These are phyloP conservation scores for Colletotrichum ledebouriae DNA, from an alignment of 2,329 filamentous ascomycete species.

Conservation along the genomic window DNA sequence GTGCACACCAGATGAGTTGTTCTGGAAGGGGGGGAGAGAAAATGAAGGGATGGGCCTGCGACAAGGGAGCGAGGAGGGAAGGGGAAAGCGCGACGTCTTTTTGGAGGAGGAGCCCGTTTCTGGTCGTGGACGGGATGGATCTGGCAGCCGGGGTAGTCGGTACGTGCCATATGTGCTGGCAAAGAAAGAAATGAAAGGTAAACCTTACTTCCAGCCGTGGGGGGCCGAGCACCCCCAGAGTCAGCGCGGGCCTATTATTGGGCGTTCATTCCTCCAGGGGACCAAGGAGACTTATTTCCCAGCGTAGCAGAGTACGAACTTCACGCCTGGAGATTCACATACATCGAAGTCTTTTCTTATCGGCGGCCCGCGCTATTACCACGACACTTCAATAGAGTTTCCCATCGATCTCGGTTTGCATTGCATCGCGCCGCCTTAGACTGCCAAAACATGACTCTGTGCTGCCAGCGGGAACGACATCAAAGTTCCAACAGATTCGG, in stretches of 20 bases:
- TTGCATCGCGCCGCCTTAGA: constrained; percentile 16
- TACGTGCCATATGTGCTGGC: not conserved
- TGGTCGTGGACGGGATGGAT: constrained; percentile 10
- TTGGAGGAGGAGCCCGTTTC: constrained; percentile 25
- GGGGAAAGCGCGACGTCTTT: constrained; percentile 38
- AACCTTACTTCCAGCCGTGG: constrained; percentile 5
- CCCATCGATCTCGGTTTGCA: constrained; percentile 33
- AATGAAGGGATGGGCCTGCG: constrained; percentile 42
- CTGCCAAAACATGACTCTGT: constrained; percentile 13
- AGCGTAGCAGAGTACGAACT: constrained; percentile 16
- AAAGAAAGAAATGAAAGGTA: not conserved
- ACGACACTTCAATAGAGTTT: constrained; percentile 27
- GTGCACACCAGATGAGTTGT: constrained; percentile 26
- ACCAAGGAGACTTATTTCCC: constrained; percentile 9
- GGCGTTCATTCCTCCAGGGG: constrained; percentile 4
- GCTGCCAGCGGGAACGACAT: constrained; percentile 24
- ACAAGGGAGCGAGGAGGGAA: constrained; percentile 36
- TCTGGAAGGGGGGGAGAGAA: constrained; percentile 42
- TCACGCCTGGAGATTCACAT: not conserved
- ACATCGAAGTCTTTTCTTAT: not conserved
- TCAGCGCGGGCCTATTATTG: constrained; percentile 19
- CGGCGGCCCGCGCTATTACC: constrained; percentile 18
- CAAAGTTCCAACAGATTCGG: constrained; percentile 18
- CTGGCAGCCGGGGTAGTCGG: not conserved
- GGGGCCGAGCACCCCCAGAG: constrained; percentile 29